Evolutionary conservation across 1,139 yeast species (phyloP).

Genomic region (Candida tetrigidarum): DNA sequence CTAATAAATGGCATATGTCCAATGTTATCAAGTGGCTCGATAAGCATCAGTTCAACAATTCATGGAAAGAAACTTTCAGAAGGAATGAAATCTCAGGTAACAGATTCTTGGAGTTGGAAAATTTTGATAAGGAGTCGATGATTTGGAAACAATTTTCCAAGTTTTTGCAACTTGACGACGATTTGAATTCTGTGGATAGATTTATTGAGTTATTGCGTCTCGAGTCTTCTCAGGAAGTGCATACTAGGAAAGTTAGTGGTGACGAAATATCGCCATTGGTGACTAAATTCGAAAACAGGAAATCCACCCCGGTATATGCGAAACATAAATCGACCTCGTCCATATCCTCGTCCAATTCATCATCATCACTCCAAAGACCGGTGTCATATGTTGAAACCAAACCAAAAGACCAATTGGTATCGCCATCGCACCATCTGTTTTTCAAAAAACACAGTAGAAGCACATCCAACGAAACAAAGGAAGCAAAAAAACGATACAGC

Average conservation of each 20-base stretch:
- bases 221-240: slow-evolving; percentile 22
- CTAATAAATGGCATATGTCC: slow-evolving; percentile 63
- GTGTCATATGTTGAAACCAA: slow-evolving; percentile 55
- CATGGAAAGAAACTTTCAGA: slow-evolving; percentile 71
- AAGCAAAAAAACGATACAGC: slow-evolving; percentile 6
- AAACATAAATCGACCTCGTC: slow-evolving; percentile 31
- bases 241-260: not conserved
- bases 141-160: slow-evolving; percentile 53
- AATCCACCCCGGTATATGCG: slow-evolving; percentile 34
- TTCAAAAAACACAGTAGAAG: slow-evolving; percentile 64
- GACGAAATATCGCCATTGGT: slow-evolving; percentile 10
- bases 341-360: slow-evolving; percentile 25
- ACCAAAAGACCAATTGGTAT: slow-evolving; percentile 44
- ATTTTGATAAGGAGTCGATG: slow-evolving; percentile 60
- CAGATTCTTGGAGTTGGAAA: slow-evolving; percentile 67
- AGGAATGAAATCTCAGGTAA: slow-evolving; percentile 65
- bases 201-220: slow-evolving; percentile 42
- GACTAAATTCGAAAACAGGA: slow-evolving; percentile 32
- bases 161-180: slow-evolving; percentile 40
- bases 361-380: slow-evolving; percentile 12
- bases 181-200: slow-evolving; percentile 56
- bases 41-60: slow-evolving; percentile 63
- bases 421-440: slow-evolving; percentile 48
- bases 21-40: slow-evolving; percentile 74
- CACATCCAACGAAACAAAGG: slow-evolving; percentile 50